Percentiles rank a stretch among this genome's conserved stretches.
Conservation (phyloP, 331 rosid species). For the Cucumis variabilis region DNA sequence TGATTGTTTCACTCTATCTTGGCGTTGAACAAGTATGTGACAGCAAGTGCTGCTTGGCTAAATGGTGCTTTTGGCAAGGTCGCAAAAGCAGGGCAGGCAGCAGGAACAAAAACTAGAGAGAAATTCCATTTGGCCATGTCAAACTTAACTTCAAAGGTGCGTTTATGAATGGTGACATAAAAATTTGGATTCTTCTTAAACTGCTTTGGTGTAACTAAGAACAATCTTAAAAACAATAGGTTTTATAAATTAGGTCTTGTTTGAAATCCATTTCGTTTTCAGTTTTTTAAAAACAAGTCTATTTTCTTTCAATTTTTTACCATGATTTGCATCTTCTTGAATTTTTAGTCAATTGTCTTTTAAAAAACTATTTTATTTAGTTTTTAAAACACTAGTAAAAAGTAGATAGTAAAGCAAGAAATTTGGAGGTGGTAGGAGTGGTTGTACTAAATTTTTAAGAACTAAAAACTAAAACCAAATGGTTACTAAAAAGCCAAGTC, state of each 20-base stretch:
- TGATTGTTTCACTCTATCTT: conserved; percentile 32
- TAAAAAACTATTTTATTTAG: too few species aligned
- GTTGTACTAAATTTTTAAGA: too few species aligned
- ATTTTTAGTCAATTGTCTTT: too few species aligned
- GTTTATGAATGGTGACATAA: conserved; percentile 22
- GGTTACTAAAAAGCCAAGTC: too few species aligned
- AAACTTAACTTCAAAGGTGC: conserved; percentile 78
- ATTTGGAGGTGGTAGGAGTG: too few species aligned
- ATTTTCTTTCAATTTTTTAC: too few species aligned
- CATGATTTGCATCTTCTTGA: too few species aligned
- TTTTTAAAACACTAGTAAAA: too few species aligned
- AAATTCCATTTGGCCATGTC: conserved; percentile 81
- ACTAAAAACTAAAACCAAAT: too few species aligned
- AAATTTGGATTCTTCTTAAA: not conserved
- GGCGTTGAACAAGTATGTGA: conserved; percentile 68
- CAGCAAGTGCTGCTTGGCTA: conserved; percentile 84
- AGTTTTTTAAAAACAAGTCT: too few species aligned
- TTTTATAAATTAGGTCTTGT: not conserved
- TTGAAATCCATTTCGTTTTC: too few species aligned
- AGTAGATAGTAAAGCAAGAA: too few species aligned
- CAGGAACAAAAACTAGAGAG: conserved; percentile 89
- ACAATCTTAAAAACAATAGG: not conserved
- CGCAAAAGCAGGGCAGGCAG: conserved; percentile 89
- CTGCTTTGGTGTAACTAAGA: not conserved
- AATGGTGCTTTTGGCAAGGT: conserved; percentile 91